Base-by-base conservation (phyloP, 495 filamentous ascomycete species). In the Penicillium angulare region DNA sequence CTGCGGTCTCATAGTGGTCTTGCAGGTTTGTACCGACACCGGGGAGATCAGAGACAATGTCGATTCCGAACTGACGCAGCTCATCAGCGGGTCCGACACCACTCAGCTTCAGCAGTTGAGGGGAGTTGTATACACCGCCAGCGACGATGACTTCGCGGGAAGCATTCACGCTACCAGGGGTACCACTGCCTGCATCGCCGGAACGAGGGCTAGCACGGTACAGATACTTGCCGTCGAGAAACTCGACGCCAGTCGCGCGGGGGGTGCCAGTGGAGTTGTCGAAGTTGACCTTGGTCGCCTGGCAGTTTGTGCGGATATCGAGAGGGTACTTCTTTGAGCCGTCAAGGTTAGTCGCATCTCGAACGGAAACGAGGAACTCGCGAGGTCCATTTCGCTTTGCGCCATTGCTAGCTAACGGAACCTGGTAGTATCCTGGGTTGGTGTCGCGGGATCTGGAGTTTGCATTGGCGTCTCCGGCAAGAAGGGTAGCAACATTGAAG, bases 1-100 rank as follows among this genome's bases (percentile, higher is more conserved):
- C 73, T 26, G 68, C 57, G 18, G 68, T 73, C 48, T 86, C 83
- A 58, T 83, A 81, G 60, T 81, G 81, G 55, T 88, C 83, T 46
- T 87, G 84, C 1, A 88, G 64, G 57, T 88, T 88, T 13, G 72
- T 72, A 31, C 86, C 86, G 0, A 88, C 84, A 15, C 79, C 82
- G 0, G 85, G 82, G 0, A 84, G 69, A 54, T 86, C 77, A 21
- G 66, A 50, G 0, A 86, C 49, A 0, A 86, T 67, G 3, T 73
- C 60, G 47, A 88, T 85, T 15, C 65, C 60, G 47, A 76, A 71
- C 5, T 57, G 57, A 3, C 57, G n/a, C 0, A 89, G 75, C 36
- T 85, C 74, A 0, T 59, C 61, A 1, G 53, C 51, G 0, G 82
- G 76, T 2, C 86, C 85, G 45, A 89, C 66, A 16, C 87, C 86